Evolutionary conservation across 2,329 filamentous ascomycete genomes (phyloP).

Genomic region (Trichoderma afroharzianum): DNA sequence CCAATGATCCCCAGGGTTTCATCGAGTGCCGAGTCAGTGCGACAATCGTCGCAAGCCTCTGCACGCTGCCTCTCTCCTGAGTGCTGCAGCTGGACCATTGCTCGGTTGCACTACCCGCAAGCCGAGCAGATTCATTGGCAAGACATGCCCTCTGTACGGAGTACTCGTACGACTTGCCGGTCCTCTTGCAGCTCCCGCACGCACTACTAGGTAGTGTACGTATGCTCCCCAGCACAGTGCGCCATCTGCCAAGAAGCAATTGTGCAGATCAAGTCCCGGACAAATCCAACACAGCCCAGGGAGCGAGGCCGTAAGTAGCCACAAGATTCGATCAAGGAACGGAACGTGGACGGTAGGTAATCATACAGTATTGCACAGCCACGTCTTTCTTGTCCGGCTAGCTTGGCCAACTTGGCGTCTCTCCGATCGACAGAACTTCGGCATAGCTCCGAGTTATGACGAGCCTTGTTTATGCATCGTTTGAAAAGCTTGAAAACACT

Average conservation of each 20-base stretch:
- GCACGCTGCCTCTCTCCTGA: slow-evolving; percentile 7
- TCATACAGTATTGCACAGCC: neutral
- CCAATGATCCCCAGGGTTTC: slow-evolving; percentile 3
- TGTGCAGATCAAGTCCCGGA: neutral
- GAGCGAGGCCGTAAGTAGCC: neutral
- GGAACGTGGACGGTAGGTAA: neutral
- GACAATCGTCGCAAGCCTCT: neutral
- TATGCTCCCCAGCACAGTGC: neutral
- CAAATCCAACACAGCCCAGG: neutral
- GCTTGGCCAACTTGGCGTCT: neutral
- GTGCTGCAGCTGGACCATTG: neutral
- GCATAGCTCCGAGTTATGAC: slow-evolving; percentile 3
- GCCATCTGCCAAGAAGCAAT: neutral
- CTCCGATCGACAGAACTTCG: neutral
- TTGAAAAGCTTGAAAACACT: neutral
- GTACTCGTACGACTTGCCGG: neutral
- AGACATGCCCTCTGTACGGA: neutral
- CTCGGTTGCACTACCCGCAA: neutral
- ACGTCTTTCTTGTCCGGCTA: neutral
- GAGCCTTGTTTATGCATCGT: neutral
- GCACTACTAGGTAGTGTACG: too few species aligned
- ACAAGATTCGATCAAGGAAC: neutral
- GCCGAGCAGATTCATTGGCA: neutral
- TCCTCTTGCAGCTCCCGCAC: neutral
- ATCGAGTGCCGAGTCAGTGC: slow-evolving; percentile 1